Base-by-base conservation (phyloP, 179 eudicot genomes). In the Actinidia arguta region DNA sequence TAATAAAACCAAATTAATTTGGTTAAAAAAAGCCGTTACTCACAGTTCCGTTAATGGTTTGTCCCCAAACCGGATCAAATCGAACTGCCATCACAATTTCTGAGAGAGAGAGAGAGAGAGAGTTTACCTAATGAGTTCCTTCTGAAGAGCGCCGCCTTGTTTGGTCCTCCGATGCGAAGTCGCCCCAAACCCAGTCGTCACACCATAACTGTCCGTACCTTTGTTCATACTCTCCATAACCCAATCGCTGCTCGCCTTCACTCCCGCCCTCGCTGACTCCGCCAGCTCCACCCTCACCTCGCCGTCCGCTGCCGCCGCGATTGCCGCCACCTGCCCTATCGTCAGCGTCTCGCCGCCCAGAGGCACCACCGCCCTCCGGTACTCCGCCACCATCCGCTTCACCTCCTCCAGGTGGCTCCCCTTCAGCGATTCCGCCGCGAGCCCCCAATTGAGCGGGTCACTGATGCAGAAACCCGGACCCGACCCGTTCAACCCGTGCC, bases 141-240 rank as follows among this genome's bases (percentile, higher is more conserved):
- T 88, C 76, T 93, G 97, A 59, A 93, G 94, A 13, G 94, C 97
- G 47, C 91, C 93, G 14, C 97, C 97, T 39, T 93, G 85, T 58
- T 90, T 93, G 20, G 97, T 93, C 75, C 97, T 88, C 80, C 97
- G 81, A 56, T 93, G 93, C 17, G 97, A 93, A 4, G 97, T 91
- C 24, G 97, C 95, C 48, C 97, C 97, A 64, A 93, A 93, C 0
- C 95, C 95, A 13, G 94, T 93, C 6, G 94, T 93, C 8, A 93
- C 96, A 27, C 94, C 96, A 63, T 93, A 92, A 72, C 93, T 92
- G 16, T 92, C 94, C 0, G 92, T 92, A 3, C 94, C 96, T 68
- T 89, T 92, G 14, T 59, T 73, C 96, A 93, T 90, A 42, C 95
- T 92, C 9, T 93, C 97, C 97, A 93, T 92, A 17, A 93, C 97